Evolutionary conservation across 202 grass and related monocot species (phyloP), one percentile per base, ranked within the genome.

Genomic region (Alloteropsis angusta): DNA sequence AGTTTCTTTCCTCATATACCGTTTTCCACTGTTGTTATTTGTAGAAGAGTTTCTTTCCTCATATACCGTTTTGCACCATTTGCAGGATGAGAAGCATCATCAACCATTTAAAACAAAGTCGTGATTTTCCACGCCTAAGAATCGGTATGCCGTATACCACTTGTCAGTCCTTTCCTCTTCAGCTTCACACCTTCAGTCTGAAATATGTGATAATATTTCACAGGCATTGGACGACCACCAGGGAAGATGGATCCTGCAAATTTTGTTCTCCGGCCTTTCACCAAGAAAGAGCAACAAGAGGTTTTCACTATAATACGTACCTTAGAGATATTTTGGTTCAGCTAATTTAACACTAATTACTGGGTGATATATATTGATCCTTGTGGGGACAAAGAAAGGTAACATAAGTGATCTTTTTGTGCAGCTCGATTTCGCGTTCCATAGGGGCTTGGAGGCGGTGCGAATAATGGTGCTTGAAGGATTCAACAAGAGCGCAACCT

Each of bases 231-330:
- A 38, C 64, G 91, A 42, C 95, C 95, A 77, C 89, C 89, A 9
- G 95, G 95, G 71, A 98, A 98, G 71, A 98, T 98, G 95, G 95
- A 95, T 89, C 87, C 95, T 82, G 95, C 89, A 13, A 95, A 50
- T 65, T 98, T 98, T 87, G 95, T 98, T 68, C 77, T 94, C 28
- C 84, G 81, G 9, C 89, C 89, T 39, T 98, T 98, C 67, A 92
- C 80, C 63, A 92, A 86, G 75, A 89, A 94, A 86, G 94, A 97
- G 36, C 87, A 87, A 42, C 85, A 92, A 87, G 95, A 94, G 91
- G 93, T 97, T 80, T 71, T 46, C 18, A 57, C 12, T 64, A 53
- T 4, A 14, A 70, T 72, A 6, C 45, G 34, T 61, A 58, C 52
- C 61, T 77, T 11, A 17, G 2, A 71, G 46, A 72, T 36, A 22